Base-by-base conservation (phyloP, 2,329 filamentous ascomycete species). In the Diaporthe caulivora region DNA sequence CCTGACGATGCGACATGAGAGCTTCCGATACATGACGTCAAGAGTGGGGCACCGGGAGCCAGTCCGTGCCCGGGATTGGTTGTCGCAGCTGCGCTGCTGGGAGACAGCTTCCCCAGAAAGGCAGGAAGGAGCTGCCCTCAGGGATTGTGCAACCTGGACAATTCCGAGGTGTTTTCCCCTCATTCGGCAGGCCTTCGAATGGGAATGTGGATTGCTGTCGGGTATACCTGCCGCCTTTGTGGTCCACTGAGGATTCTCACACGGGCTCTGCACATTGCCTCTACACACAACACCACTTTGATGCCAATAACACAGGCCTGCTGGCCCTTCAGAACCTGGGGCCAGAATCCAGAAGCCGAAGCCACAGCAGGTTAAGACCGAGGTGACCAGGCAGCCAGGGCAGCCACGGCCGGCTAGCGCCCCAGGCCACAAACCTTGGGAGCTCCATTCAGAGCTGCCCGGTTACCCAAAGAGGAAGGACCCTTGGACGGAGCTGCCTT, bases 101-200 rank as follows among this genome's bases (percentile, higher is more conserved):
- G 34, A n/a, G n/a, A 40, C 26, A 67, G 62, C 62, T 67, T 67
- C 47, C 62, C 62, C 47, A 67, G 62, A 51, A 37, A 67, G 62
- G 62, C 62, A 26, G 62, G 44, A 65, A 53, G 47, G 42, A 37
- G 34, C 26, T 51, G 15, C 60, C 2, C 24, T 29, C 62, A 67
- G 47, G 47, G 62, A 40, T 67, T 40, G n/a, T 21, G 53, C 31
- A 40, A n/a, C n/a, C n/a, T 40, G 37, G 8, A 40, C 37, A n/a
- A n/a, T 13, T 40, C n/a, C 40, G 47, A 65, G 62, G 44, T 37
- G 44, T 51, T 65, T 65, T 24, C 7, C 2, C 34, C 42, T 34
- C 26, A 21, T 34, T 13, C 18, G n/a, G 44, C n/a, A 31, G 15
- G 7, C 24, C 47, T 29, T 29, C 10, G 31, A 67, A n/a, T 3